Base-by-base conservation (phyloP, 345 rosid species). In the Salix exigua region DNA sequence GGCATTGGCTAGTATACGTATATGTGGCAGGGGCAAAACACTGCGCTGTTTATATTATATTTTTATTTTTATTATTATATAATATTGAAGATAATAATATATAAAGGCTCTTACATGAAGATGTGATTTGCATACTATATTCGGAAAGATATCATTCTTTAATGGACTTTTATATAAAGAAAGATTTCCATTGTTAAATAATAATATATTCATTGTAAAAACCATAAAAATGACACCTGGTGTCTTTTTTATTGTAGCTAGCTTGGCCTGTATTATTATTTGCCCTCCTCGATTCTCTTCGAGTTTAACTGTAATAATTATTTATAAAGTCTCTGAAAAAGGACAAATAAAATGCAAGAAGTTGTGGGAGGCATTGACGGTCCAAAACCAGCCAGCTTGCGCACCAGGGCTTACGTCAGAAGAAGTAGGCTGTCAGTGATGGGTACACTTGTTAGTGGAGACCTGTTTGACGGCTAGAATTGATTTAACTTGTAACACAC, bases 281-380 rank as follows among this genome's bases (percentile, higher is more conserved):
- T 31, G 31, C 31, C 31, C 3, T 30, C 13, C 7, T 66, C 18
- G n/a, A 23, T 23, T 1, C 8, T 5, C 2, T 28, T 14, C 21
- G 30, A 6, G 30, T 64, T 4, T 25, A 64, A 30, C 12, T 62
- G 14, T 26, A 25, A 8, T 1, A 31, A 7, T 44, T 12, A 44
- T 44, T 44, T 44, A 44, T 44, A 44, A 44, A 13, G 2, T 13
- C 18, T 13, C 0, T 46, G 28, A 64, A 42, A 40, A 66, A 3
- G 25, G 75, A 75, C 74, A 77, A 73, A 40, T 14, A 51, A 28
- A 6, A 18, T 6, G 12, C 14, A 35, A 46, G 21, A 64, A 17
- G 58, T 14, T 23, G 75, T 79, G 86, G 75, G 75, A 82, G 85
- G 72, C 2, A 66, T 64, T 51, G 80, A 89, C 88, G 92, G 92